phyloP scores from a whole-genome alignment of 495 filamentous ascomycete genomes.

The Aspergillus kassunensis region DNA sequence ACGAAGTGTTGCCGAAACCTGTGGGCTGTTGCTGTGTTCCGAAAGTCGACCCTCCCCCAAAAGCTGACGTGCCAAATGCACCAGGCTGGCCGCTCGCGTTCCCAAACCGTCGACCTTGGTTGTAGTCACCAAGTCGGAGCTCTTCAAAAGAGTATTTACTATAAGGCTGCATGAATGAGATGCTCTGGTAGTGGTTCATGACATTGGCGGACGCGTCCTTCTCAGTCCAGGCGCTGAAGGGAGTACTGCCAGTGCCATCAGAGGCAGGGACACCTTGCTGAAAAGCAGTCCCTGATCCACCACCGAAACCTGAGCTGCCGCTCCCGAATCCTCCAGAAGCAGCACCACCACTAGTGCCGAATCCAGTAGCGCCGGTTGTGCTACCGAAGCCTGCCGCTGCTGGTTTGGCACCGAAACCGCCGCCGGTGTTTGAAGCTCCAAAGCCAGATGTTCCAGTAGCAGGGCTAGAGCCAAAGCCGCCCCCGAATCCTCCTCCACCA shows the following conservation, averaged over 20 bases:
- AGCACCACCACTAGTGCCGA: slow-evolving; percentile 10
- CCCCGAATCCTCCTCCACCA: slow-evolving; percentile 42
- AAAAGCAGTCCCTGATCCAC: slow-evolving; percentile 46
- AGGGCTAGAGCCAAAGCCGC: slow-evolving; percentile 19
- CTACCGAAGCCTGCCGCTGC: slow-evolving; percentile 34
- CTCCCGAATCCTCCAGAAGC: slow-evolving; percentile 28
- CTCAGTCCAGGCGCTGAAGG: slow-evolving; percentile 73
- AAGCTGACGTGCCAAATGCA: slow-evolving; percentile 65
- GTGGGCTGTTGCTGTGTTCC: slow-evolving; percentile 33
- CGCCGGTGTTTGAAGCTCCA: slow-evolving; percentile 21
- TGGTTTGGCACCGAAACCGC: slow-evolving; percentile 47
- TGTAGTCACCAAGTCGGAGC: slow-evolving; percentile 83
- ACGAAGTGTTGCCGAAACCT: slow-evolving; percentile 50
- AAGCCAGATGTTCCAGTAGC: slow-evolving; percentile 10
- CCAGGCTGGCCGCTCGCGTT: slow-evolving; percentile 76
- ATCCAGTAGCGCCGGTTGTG: slow-evolving; percentile 25
- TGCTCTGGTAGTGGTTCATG: slow-evolving; percentile 78
- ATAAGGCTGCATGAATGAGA: slow-evolving; percentile 82
- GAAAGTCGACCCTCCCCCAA: slow-evolving; percentile 36
- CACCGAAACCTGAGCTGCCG: slow-evolving; percentile 39
- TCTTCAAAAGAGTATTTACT: slow-evolving; percentile 88
- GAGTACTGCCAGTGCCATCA: slow-evolving; percentile 67
- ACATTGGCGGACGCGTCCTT: slow-evolving; percentile 63
- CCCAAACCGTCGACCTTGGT: slow-evolving; percentile 75
- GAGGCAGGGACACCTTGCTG: slow-evolving; percentile 38